Base-by-base conservation (phyloP, 169 alveolate species). In the Eimeria zaria region DNA sequence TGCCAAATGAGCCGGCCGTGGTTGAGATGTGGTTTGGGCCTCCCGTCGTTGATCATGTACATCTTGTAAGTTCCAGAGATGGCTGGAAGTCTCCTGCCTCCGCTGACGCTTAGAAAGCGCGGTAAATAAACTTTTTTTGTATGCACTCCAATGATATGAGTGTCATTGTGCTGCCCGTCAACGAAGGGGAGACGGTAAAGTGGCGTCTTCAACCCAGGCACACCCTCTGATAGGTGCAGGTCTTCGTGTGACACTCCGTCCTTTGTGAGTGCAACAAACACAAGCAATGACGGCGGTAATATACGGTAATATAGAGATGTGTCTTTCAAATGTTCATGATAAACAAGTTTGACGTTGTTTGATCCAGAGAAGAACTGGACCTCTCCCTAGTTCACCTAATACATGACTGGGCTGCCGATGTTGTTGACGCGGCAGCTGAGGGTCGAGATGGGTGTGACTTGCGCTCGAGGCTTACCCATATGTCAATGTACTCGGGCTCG, bases 121-220 rank as follows among this genome's bases (percentile, higher is more conserved):
- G 96, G 96, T 0, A 91, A 46, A 44, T 39, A 55, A 5, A 91
- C 90, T 20, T 60, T 36, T 22, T 74, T 74, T 33, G 91, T 41
- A 67, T 91, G 96, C 51, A 78, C 89, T 22, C 96, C 96, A 36
- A 91, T 74, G n/a, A 60, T 89, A 33, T 91, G 96, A 33, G 96
- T 91, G 81, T 91, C 91, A 91, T 91, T 91, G 91, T 91, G 91
- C 55, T 91, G 96, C 39, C 96, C 96, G 9, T 91, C 96, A 53
- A 78, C 96, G 53, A 91, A 91, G 33, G 96, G 96, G 36, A 91
- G 81, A 39, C 96, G 96, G 51, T 76, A 91, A 36, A 91, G 91
- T 8, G 96, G 96, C 69, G 96, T 91, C 41, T 55, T 73, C 67
- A 91, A 60, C 62, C 96, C 96, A 9, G 62, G 78, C 9, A 91